Evolutionary conservation across 768 basidiomycete species (phyloP), one percentile per base, ranked within the genome.

Genomic region (Phaffia australis): DNA sequence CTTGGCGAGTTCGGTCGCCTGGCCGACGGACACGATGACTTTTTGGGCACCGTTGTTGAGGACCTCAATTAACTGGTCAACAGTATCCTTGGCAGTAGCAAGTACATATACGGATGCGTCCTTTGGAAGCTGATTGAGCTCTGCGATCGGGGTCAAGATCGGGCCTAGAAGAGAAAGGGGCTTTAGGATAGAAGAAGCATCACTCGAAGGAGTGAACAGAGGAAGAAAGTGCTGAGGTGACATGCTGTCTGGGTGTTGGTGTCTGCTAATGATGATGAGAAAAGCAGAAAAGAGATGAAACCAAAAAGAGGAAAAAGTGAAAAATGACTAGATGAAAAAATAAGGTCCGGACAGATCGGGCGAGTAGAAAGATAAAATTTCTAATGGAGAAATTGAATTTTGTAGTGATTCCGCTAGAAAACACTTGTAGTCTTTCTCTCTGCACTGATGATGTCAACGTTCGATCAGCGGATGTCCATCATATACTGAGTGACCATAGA

Each of bases 1-100:
- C 29, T 86, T 72, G 80, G 80, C n/a, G 23, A 75, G 65, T 69
- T 69, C 61, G 15, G 56, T 49, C 7, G 72, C 62, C 69, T 73
- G 73, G 1, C 83, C 76, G 52, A 84, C 80, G 23, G 85, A 81
- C 0, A 91, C 80, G 49, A 95, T 84, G 72, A 91, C 80, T 76
- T 88, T 92, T 71, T 85, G 82, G 1, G 85, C 83, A 27, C 93
- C 91, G 25, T 78, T 78, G 76, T 97, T 88, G 35, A 99, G 82
- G 79, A 80, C 82, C 25, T 82, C 77, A 65, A 83, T 79, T 71
- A 84, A 79, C 27, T 82, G 78, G 63, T 86, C 84, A n/a, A 81
- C 62, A 3, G 64, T 49, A 2, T 54, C 48, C 59, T 81, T 78
- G 54, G 79, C 71, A 63, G 80, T 74, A 63, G 88, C 83, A 70